Evolutionary conservation across 176 grass and related monocot species (phyloP), one percentile per base, ranked within the genome.

Genomic region (Phragmites australis): DNA sequence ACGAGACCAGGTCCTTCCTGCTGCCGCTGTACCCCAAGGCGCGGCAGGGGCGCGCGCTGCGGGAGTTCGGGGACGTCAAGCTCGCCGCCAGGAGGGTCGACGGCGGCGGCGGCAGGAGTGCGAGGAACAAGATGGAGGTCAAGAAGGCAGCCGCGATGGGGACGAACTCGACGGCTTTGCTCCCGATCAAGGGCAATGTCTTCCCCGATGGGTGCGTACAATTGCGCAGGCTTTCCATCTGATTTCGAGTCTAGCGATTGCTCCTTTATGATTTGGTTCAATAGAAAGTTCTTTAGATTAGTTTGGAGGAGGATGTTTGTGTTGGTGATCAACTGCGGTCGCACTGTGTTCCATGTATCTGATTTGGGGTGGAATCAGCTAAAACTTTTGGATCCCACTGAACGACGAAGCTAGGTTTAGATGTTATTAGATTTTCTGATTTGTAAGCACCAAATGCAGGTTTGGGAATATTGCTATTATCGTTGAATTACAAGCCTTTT

Each of bases 171-270:
- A 89, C 86, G 9, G 44, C 77, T 1, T 45, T 89, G 62, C 89
- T 99, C 49, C 96, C 96, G 47, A 89, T 99, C 70, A 83, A 91
- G 83, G 96, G 96, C 70, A 95, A 95, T 86, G 88, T 93, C 30
- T 99, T 91, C 85, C 96, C 96, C 14, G 96, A 99, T 56, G 96
- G 96, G 96, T 95, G 75, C 65, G 88, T 84, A 62, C 39, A 41
- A 58, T 68, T 48, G 39, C 30, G 21, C 27, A 34, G 13, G 22
- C 44, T 21, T 50, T 54, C 31, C 4, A 65, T 71, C 52, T 32
- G 23, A 72, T 59, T 76, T 61, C 13, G 31, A 34, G 40, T 44
- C 10, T 80, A 9, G 29, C 54, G 50, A 19, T 54, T 61, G 55
- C 30, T 55, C 27, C 46, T 25, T 74, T 25, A 10, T 79, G 18